Base-by-base conservation (phyloP, 2,329 filamentous ascomycete genomes). In the Davidsoniella eucalypti region DNA sequence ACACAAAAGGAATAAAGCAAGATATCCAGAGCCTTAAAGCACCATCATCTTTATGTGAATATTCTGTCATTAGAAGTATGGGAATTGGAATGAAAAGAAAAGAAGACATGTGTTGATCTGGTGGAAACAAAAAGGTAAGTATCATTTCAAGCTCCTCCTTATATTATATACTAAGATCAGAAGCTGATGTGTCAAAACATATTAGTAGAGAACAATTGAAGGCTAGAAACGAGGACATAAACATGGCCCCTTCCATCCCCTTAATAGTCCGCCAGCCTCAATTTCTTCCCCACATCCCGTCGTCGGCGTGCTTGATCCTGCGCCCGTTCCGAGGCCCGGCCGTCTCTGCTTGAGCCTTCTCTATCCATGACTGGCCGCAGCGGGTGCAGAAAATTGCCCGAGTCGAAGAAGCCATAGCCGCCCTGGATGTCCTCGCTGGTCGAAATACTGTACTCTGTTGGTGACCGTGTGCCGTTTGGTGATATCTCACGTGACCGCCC, bases 351-450 rank as follows among this genome's bases (percentile, higher is more conserved):
- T 72, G 5, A 68, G 63, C 3, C 67, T 69, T 51, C 78, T 71
- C 81, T 82, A 61, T 88, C 88, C 5, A 49, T 44, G 25, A 49
- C 8, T 8, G 49, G 42, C 21, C 46, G 41, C 52, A 94, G 76
- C 1, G 87, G 87, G 63, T 93, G 85, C 21, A 92, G 71, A 4
- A 95, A 75, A 87, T 95, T 94, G 12, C 90, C 90, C 0, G 90
- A 87, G 62, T 96, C 90, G 66, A 96, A 96, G 71, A 96, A 95
- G 29, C 90, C 90, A 70, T 95, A 88, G 57, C 88, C 88, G 61
- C 95, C 73, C 56, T 87, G 86, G 60, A 94, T 88, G 64, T 88
- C 84, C 59, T 94, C 87, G 57, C 85, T 87, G 33, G 80, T 73
- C 43, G 76, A 73, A 26, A 76, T 69, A 60, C 82, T 87, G 58